Base-by-base conservation (phyloP, 495 filamentous ascomycete species). In the Penicillium bialowiezense region DNA sequence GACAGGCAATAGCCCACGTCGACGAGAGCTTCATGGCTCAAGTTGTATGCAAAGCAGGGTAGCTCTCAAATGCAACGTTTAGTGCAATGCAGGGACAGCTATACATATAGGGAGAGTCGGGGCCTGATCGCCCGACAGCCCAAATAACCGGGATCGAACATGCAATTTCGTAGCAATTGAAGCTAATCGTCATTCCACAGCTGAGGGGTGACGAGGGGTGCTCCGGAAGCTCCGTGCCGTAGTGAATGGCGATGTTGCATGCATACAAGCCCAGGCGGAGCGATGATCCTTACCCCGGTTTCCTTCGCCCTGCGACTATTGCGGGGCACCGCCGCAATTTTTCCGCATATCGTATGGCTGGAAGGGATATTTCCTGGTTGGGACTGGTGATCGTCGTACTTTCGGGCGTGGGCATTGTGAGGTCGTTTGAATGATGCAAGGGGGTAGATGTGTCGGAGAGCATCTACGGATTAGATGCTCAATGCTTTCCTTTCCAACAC, bases 1-100 rank as follows among this genome's bases (percentile, higher is more conserved):
- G 52, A 39, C 54, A 56, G 35, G 62, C 64, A 31, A 67, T 42
- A 12, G 62, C 60, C 57, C 54, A 65, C 24, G 60, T 40, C 8
- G 65, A 62, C 35, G 61, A 41, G 41, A 70, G 53, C 59, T 63
- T 72, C 69, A 72, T 72, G 44, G 13, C 52, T 52, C 7, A 7
- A 46, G 5, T 8, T 32, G 12, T 28, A 28, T 3, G 29, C 3
- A 32, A 32, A 32, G 10, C 7, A 10, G 29, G 7, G 29, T 32
- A 13, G 12, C 29, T 32, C 29, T 26, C 23, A n/a, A n/a, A n/a
- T n/a, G n/a, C n/a, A n/a, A n/a, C n/a, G n/a, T 26, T 26, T 3
- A 32, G 3, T 32, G 29, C 29, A 32, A 48, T 41, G 38, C 49
- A 46, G 55, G 60, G 60, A 54, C 51, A 35, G 42, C 19, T 39